These are phyloP conservation scores for Rubroboletus satanas DNA, from an alignment of 768 basidiomycete genomes.

Conservation along the genomic window DNA sequence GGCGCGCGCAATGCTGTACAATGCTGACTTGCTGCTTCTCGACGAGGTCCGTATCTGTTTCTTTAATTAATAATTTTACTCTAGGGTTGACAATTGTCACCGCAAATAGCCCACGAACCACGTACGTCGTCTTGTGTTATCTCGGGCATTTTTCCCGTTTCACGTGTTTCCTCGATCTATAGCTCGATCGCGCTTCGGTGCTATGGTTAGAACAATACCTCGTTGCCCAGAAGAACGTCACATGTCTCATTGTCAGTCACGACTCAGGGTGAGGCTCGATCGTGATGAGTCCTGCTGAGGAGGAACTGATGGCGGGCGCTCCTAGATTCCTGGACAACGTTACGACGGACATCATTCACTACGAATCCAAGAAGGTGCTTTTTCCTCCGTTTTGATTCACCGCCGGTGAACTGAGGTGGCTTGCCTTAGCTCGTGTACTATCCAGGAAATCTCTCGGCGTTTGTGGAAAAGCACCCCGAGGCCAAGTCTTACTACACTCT, in stretches of 20 bases:
- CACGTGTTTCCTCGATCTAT: slow-evolving; percentile 16
- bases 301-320: slow-evolving; percentile 2
- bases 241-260: slow-evolving; percentile 92
- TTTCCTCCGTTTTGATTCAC: slow-evolving; percentile 14
- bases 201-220: slow-evolving; percentile 91
- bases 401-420: slow-evolving; percentile 13
- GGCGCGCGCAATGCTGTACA: slow-evolving; percentile 94
- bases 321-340: slow-evolving; percentile 88
- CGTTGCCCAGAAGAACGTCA: slow-evolving; percentile 73
- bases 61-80: slow-evolving; percentile 20
- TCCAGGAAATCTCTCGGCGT: slow-evolving; percentile 84
- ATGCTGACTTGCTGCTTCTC: slow-evolving; percentile 80
- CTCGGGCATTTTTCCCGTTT: slow-evolving; percentile 15
- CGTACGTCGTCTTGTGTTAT: slow-evolving; percentile 43
- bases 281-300: slow-evolving; percentile 3
- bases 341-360: slow-evolving; percentile 96
- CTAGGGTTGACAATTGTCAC: slow-evolving; percentile 23
- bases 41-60: slow-evolving; percentile 59
- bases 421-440: slow-evolving; percentile 79
- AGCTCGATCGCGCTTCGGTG: slow-evolving; percentile 83
- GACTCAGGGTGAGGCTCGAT: slow-evolving; percentile 78
- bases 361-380: slow-evolving; percentile 83
- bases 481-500: slow-evolving; percentile 97
- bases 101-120: slow-evolving; percentile 80
- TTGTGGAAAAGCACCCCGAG: slow-evolving; percentile 87